These are phyloP conservation scores for Penicillium robsamsonii DNA, from an alignment of 495 filamentous ascomycete species.

Conservation along the genomic window DNA sequence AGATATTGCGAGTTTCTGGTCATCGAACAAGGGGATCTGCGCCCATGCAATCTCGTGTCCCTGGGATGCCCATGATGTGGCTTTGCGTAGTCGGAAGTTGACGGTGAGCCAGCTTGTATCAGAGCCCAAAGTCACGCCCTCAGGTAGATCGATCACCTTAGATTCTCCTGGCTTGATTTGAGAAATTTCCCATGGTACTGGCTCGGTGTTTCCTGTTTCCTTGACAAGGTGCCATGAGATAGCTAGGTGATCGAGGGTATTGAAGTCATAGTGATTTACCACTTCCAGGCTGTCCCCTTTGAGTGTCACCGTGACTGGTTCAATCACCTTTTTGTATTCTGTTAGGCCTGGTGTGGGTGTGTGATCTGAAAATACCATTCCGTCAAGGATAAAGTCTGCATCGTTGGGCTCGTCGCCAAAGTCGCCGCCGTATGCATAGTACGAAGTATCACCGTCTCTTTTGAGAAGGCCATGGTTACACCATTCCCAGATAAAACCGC, in stretches of 20 bases:
- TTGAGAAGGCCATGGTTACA: constrained; percentile 64
- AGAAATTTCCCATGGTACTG: constrained; percentile 5
- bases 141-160: constrained; percentile 21
- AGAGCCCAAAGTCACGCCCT: constrained; percentile 1
- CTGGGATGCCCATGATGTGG: constrained; percentile 44
- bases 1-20: too few relatives aligned
- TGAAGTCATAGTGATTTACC: constrained; percentile 55
- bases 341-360: constrained; percentile 56
- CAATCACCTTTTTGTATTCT: constrained; percentile 63
- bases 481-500: constrained; percentile 75
- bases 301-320: constrained; percentile 41
- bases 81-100: constrained; percentile 38
- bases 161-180: constrained; percentile 8
- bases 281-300: constrained; percentile 38
- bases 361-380: constrained; percentile 57
- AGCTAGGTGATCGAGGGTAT: constrained; percentile 43
- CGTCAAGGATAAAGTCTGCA: constrained; percentile 64
- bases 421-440: constrained; percentile 67
- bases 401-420: constrained; percentile 67
- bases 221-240: constrained; percentile 46
- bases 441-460: constrained; percentile 46
- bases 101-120: constrained; percentile 11
- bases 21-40: constrained; percentile 37
- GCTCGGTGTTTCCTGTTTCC: constrained; percentile 30
- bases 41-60: constrained; percentile 52